phyloP scores from a whole-genome alignment of 116 monocot genomes.

The Cymodocea nodosa region DNA sequence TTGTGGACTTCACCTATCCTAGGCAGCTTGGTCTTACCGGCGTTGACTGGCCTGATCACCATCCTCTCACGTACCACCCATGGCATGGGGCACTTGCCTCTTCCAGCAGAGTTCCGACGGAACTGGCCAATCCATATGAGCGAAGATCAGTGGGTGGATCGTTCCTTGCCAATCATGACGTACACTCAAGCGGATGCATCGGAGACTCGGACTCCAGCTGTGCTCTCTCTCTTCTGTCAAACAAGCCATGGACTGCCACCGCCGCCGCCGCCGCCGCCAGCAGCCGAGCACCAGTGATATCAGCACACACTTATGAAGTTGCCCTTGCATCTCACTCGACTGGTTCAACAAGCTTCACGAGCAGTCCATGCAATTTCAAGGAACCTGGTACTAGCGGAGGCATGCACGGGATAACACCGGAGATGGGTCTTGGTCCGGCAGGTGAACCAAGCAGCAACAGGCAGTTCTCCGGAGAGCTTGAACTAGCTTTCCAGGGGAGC shows the following conservation, averaged over 20 bases:
- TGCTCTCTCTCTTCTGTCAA: constrained; percentile 99
- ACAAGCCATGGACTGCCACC: constrained; percentile 33
- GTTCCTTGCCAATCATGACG: constrained; percentile 14
- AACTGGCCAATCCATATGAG: constrained; percentile 11
- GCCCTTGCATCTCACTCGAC: constrained; percentile 8
- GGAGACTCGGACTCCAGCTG: constrained; percentile 60
- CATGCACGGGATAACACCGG: neutral
- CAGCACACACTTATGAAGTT: constrained; percentile 7
- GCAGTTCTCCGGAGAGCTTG: constrained; percentile 49
- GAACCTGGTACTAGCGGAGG: constrained; percentile 5
- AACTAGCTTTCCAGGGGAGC: constrained; percentile 50
- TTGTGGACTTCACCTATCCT: constrained; percentile 53
- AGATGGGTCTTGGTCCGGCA: constrained; percentile 12
- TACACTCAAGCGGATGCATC: constrained; percentile 25
- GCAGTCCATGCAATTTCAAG: constrained; percentile 13
- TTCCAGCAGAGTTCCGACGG: constrained; percentile 7
- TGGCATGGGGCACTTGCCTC: neutral
- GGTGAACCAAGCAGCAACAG: neutral
- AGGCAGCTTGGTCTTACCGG: constrained; percentile 11
- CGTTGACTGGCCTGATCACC: constrained; percentile 12
- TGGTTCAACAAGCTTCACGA: neutral
- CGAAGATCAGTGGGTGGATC: constrained; percentile 4
- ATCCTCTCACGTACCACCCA: neutral
- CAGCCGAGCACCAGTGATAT: constrained; percentile 12
- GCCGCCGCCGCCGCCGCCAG: neutral